Evolutionary conservation across 1,284 basidiomycete species (phyloP), one percentile per base, ranked within the genome.

Genomic region (Heliocybe sulcata): DNA sequence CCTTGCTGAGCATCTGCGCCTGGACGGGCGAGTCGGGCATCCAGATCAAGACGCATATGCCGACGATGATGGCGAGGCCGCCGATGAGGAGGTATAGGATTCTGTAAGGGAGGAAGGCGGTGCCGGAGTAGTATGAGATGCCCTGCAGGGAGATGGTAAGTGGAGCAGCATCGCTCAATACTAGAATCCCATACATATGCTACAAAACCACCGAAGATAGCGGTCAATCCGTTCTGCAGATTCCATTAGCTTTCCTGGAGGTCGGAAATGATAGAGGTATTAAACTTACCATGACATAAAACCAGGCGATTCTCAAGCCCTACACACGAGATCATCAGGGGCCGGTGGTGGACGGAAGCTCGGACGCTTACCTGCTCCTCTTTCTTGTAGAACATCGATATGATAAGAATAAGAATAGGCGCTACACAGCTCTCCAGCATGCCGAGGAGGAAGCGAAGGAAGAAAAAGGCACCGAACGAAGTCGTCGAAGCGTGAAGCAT

Each of bases 361-460:
- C 51, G 8, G 51, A 12, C 10, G 53, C 67, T 35, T 48, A 74
- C 80, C 69, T 87, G 85, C 60, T 87, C 84, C 53, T 83, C 71
- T 66, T 84, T 85, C 69, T 81, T 83, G 66, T 86, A 86, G 64
- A 84, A 85, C 77, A 83, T 84, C 4, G 80, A 79, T 31, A 87
- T 78, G 51, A 85, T 76, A 49, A 85, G 66, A 61, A 87, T 80
- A 33, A 87, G 69, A 57, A 77, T 81, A 0, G 83, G 85, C 10
- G 81, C 77, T 2, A 85, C 82, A 57, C 81, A 83, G 58, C 75
- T 76, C 65, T 85, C 82, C 59, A 77, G 79, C 82, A 85, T 83
- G 47, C 85, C 83, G 14, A 85, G 70, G 12, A 86, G 66, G 62
- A 86, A 81, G 1, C 84, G 76, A 35, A 85, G 69, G 3, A 75